These are phyloP conservation scores for Mortierella sp. DNA, from an alignment of 371 early-diverging fungal genomes.

Conservation along the genomic window DNA sequence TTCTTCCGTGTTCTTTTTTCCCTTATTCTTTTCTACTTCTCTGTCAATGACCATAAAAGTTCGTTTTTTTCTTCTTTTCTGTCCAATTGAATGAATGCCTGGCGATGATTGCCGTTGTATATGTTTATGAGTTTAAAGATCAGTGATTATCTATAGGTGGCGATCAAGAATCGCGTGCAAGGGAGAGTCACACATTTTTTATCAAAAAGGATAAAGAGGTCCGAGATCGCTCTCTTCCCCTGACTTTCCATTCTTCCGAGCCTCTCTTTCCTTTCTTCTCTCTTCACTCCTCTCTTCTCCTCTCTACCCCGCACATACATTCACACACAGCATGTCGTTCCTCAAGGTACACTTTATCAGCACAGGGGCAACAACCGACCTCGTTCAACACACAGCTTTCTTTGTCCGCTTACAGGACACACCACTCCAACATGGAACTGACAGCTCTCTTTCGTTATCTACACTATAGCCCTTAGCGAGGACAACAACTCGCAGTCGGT, in stretches of 20 bases:
- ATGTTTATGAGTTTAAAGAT: neutral
- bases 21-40: slow-evolving; percentile 1
- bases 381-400: neutral
- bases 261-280: neutral
- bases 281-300: neutral
- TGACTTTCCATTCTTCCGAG: slow-evolving; percentile 5
- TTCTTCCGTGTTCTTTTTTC: neutral
- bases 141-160: neutral
- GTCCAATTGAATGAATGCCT: neutral
- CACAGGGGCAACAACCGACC: neutral
- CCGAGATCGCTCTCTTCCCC: neutral
- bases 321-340: slow-evolving; percentile 9
- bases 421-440: too few relatives aligned
- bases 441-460: neutral
- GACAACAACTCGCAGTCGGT: slow-evolving; percentile 21
- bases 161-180: slow-evolving; percentile 7
- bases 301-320: neutral
- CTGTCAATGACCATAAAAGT: slow-evolving; percentile 17
- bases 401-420: neutral
- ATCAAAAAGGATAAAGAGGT: neutral
- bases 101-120: neutral
- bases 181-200: slow-evolving; percentile 8
- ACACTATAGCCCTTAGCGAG: slow-evolving; percentile 24
- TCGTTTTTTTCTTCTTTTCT: slow-evolving; percentile 3
- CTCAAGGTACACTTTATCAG: slow-evolving; percentile 7